Evolutionary conservation across 2,329 filamentous ascomycete species (phyloP), one percentile per base, ranked within the genome.

Genomic region (Aspergillus novoparasiticus): DNA sequence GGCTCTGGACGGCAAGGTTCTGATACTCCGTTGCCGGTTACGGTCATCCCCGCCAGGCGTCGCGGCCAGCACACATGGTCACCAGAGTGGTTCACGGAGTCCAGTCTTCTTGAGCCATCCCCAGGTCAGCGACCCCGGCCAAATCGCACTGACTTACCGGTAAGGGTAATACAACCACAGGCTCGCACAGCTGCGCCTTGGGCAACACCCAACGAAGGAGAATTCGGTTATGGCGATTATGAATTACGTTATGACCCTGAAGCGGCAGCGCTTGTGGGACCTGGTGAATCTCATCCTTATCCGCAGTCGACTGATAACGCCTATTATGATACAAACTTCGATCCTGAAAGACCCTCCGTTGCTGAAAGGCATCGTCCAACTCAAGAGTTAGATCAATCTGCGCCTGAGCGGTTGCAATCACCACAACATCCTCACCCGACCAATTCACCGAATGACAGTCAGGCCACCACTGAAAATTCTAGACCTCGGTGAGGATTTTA

Each of bases 151-250:
- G 67, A 70, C 59, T 59, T 76, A 4, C 86, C 85, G 1, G 82
- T 87, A 14, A 86, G 84, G 5, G 80, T 89, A 45, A 87, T 89
- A 51, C 86, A 86, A 6, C 85, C 86, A 3, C 86, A 86, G 64
- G 82, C 84, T 43, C 79, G 83, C 57, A 78, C 80, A 34, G 82
- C 82, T 39, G 79, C 84, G 56, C 83, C 84, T 2, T 88, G 86
- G 85, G 84, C 80, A n/a, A 80, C 83, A 4, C 75, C 77, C 23
- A 74, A 76, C 39, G 65, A 74, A 19, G 70, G 72, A 28, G 71
- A 63, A 21, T 66, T 68, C 19, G 54, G 71, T 30, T 59, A 71
- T 54, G 65, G 66, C 11, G 66, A 72, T 26, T 75, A 77, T 56
- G 71, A 73, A 30, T 63, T 79, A 32, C 75, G 74, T 6, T 79